phyloP scores from a whole-genome alignment of 1,284 basidiomycete genomes.

The Ganoderma meredithae region DNA sequence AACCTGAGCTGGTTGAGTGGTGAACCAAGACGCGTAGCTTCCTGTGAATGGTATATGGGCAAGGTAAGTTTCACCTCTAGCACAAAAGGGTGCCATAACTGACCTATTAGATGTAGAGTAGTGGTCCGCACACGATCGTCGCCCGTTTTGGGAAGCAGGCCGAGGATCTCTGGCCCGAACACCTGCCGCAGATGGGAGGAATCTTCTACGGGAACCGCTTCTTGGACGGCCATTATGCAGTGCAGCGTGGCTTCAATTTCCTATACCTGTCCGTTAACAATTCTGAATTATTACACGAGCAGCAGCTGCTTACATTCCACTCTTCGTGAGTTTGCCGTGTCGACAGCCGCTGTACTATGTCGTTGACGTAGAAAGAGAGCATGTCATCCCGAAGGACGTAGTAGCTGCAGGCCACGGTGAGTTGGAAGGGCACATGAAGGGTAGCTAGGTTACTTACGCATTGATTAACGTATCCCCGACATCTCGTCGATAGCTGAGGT shows the following conservation, averaged over 20 bases:
- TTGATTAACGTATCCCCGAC: slow-evolving; percentile 92
- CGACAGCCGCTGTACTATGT: slow-evolving; percentile 62
- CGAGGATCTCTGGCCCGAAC: slow-evolving; percentile 76
- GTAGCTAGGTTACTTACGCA: slow-evolving; percentile 60
- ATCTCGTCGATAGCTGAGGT: slow-evolving; percentile 79
- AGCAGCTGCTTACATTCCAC: slow-evolving; percentile 70
- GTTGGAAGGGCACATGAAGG: background rate
- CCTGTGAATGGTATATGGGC: slow-evolving; percentile 51
- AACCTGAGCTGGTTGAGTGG: slow-evolving; percentile 54
- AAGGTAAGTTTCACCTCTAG: background rate
- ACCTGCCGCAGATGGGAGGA: slow-evolving; percentile 68
- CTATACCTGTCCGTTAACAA: slow-evolving; percentile 45
- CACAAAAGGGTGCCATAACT: slow-evolving; percentile 27
- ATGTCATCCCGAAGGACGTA: slow-evolving; percentile 87
- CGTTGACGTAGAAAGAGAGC: slow-evolving; percentile 72
- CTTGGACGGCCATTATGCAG: slow-evolving; percentile 85
- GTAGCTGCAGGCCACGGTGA: slow-evolving; percentile 58
- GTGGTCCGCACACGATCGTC: slow-evolving; percentile 76
- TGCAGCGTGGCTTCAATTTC: slow-evolving; percentile 87
- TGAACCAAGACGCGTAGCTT: slow-evolving; percentile 88
- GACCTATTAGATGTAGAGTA: slow-evolving; percentile 75
- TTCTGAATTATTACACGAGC: background rate
- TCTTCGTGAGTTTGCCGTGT: slow-evolving; percentile 46
- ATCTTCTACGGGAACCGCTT: slow-evolving; percentile 83
- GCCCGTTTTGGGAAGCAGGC: slow-evolving; percentile 68